These are phyloP conservation scores for Cardamine resedifolia DNA, from an alignment of 345 rosid genomes.

Conservation along the genomic window DNA sequence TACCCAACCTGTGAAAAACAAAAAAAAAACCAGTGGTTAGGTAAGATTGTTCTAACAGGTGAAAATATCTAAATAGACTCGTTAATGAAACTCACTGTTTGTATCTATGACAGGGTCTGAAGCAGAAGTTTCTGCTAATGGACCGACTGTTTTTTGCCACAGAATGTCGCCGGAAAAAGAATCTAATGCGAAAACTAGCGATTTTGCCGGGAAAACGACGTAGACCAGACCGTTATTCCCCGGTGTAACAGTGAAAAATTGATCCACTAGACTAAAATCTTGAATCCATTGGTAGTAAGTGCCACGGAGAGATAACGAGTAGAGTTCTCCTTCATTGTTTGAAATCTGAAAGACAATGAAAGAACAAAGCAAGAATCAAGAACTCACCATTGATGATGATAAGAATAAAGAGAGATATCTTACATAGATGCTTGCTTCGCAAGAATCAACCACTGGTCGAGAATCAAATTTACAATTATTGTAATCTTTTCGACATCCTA, in stretches of 20 bases:
- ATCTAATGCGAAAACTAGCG: constrained; percentile 61
- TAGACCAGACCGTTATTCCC: constrained; percentile 79
- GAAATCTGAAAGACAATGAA: constrained; percentile 58
- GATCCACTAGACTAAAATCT: constrained; percentile 66
- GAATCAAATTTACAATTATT: constrained; percentile 66
- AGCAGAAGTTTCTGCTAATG: constrained; percentile 46
- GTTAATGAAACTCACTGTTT: constrained; percentile 45
- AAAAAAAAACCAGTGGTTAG: not conserved
- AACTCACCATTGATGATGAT: not conserved
- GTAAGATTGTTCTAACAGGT: not conserved
- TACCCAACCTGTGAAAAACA: constrained; percentile 55
- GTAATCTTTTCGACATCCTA: constrained; percentile 64
- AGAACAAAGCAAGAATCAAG: not conserved
- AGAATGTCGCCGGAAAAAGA: constrained; percentile 62
- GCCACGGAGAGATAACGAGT: constrained; percentile 67
- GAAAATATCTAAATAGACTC: not conserved
- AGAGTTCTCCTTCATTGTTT: constrained; percentile 71
- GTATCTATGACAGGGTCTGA: constrained; percentile 60
- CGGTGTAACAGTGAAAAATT: constrained; percentile 54
- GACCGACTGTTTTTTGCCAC: constrained; percentile 73
- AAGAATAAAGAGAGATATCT: not conserved
- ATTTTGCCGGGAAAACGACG: constrained; percentile 51
- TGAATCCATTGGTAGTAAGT: constrained; percentile 70
- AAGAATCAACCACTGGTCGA: constrained; percentile 65
- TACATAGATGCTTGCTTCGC: constrained; percentile 79